Evolutionary conservation across 2,329 filamentous ascomycete genomes (phyloP).

Genomic region (Xylaria sp.): DNA sequence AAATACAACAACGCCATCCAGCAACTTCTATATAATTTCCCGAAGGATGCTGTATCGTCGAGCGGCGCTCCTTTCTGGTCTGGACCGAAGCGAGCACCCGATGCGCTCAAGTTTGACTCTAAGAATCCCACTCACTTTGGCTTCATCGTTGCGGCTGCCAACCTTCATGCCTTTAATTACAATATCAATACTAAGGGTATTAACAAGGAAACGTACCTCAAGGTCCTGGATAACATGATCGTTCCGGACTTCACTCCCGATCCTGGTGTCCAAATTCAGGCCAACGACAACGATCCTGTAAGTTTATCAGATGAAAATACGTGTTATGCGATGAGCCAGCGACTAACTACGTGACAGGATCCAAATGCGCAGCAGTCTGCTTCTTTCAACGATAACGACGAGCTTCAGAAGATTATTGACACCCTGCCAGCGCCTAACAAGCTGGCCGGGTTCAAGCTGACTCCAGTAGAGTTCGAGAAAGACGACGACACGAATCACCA

Average conservation of each 20-base stretch:
- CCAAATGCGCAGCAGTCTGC: slow-evolving; percentile 83
- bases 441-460: slow-evolving; percentile 87
- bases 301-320: slow-evolving; percentile 48
- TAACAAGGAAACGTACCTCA: slow-evolving; percentile 77
- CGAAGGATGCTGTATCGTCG: slow-evolving; percentile 90
- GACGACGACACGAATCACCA: slow-evolving; percentile 98
- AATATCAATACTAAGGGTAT: slow-evolving; percentile 87
- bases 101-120: slow-evolving; percentile 87
- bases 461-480: slow-evolving; percentile 97
- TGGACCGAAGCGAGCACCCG: slow-evolving; percentile 94
- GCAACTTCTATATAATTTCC: slow-evolving; percentile 96
- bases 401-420: slow-evolving; percentile 76
- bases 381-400: slow-evolving; percentile 76
- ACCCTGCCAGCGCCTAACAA: slow-evolving; percentile 82
- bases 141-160: slow-evolving; percentile 88
- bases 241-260: slow-evolving; percentile 94
- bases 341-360: slow-evolving; percentile 62
- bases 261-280: slow-evolving; percentile 94
- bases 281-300: slow-evolving; percentile 89
- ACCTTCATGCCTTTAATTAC: slow-evolving; percentile 97
- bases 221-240: slow-evolving; percentile 90
- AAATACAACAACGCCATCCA: slow-evolving; percentile 98
- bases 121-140: slow-evolving; percentile 86
- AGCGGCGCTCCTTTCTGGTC: slow-evolving; percentile 96
- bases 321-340: not conserved